These are phyloP conservation scores for Elsinoe batatas DNA, from an alignment of 2,329 filamentous ascomycete species.

Conservation along the genomic window DNA sequence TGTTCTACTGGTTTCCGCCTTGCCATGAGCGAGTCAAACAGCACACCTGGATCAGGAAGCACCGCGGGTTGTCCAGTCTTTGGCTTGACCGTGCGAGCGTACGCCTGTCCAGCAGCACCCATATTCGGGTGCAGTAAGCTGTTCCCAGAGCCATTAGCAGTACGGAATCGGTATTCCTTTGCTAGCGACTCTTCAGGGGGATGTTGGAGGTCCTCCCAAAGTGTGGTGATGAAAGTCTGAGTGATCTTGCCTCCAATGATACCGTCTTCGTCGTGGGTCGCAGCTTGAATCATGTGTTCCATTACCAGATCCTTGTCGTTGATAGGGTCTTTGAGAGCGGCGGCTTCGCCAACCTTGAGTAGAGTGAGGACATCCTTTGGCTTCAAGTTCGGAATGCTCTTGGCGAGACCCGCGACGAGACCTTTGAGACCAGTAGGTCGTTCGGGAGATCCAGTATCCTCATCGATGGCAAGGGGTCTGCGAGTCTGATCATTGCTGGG, in stretches of 20 bases:
- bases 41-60: conserved; percentile 53
- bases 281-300: conserved; percentile 47
- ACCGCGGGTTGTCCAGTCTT: conserved; percentile 47
- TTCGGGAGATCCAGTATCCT: background rate
- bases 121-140: conserved; percentile 54
- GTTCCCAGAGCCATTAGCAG: conserved; percentile 42
- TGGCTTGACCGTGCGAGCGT: conserved; percentile 57
- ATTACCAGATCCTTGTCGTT: conserved; percentile 55
- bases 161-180: conserved; percentile 37
- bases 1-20: conserved; percentile 54
- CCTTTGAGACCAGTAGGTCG: background rate
- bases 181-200: conserved; percentile 37
- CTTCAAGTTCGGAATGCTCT: background rate
- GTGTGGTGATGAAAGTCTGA: conserved; percentile 34
- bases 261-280: conserved; percentile 33
- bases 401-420: background rate
- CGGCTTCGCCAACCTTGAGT: conserved; percentile 7
- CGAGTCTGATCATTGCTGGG: background rate
- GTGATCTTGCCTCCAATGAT: conserved; percentile 34
- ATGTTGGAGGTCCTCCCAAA: conserved; percentile 41
- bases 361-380: background rate
- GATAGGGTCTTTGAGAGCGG: conserved; percentile 31
- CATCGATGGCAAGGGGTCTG: background rate
- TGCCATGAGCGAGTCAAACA: conserved; percentile 60
- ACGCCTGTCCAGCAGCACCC: conserved; percentile 55